These are phyloP conservation scores for Gynostemma pentaphyllum DNA, from an alignment of 306 rosid genomes.

Conservation along the genomic window DNA sequence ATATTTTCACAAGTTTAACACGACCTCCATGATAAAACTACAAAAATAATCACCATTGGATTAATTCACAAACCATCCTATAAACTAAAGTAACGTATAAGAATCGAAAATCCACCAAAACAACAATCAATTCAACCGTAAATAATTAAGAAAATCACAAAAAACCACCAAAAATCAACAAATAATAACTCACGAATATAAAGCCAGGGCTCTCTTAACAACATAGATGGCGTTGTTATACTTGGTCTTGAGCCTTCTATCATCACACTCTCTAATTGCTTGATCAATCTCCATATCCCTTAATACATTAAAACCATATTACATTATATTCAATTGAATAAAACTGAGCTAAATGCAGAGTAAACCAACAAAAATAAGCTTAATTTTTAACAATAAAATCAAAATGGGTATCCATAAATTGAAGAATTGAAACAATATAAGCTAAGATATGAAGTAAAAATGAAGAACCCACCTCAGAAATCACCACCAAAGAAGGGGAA, in stretches of 20 bases:
- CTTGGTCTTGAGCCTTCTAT: conserved; percentile 87
- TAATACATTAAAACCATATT: conserved; percentile 9
- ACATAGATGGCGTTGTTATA: conserved; percentile 74
- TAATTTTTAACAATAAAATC: conserved; percentile 4
- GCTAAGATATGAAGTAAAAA: conserved; percentile 8
- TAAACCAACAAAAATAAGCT: conserved; percentile 7
- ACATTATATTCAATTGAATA: background rate
- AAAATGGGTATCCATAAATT: conserved; percentile 16
- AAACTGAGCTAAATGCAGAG: conserved; percentile 10
- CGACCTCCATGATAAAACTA: background rate
- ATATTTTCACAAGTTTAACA: background rate
- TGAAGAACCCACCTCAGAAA: conserved; percentile 8
- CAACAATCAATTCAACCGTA: background rate
- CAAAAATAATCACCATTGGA: background rate
- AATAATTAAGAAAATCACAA: background rate
- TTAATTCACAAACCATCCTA: background rate
- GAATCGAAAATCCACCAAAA: background rate
- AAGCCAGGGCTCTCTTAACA: conserved; percentile 76
- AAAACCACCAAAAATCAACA: background rate
- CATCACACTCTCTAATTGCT: conserved; percentile 68
- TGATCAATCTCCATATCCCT: conserved; percentile 80
- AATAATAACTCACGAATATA: conserved; percentile 64
- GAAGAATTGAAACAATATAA: background rate
- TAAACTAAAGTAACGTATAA: background rate
- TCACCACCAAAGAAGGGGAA: background rate